Evolutionary conservation across 1,284 basidiomycete species (phyloP).

Genomic region (Leccinum fallax): DNA sequence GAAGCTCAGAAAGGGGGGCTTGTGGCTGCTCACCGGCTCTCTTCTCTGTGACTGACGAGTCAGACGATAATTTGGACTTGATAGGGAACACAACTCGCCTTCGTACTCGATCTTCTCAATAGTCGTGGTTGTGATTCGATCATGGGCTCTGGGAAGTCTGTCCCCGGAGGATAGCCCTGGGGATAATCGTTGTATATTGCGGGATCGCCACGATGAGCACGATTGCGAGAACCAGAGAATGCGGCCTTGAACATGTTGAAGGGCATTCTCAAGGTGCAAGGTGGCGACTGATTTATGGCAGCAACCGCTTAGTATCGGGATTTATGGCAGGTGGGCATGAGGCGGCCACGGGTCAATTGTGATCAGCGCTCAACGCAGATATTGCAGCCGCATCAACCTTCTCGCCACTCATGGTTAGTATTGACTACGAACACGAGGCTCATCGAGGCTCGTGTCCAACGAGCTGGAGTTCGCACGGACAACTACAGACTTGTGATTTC

Average conservation of each 20-base stretch:
- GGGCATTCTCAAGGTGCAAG: slow-evolving; percentile 35
- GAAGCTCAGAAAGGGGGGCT: slow-evolving; percentile 6
- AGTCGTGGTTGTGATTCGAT: slow-evolving; percentile 26
- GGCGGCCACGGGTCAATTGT: slow-evolving; percentile 17
- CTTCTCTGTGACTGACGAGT: slow-evolving; percentile 29
- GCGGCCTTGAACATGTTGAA: slow-evolving; percentile 42
- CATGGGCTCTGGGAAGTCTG: slow-evolving; percentile 27
- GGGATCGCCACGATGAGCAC: slow-evolving; percentile 30
- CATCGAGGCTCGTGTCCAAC: background rate
- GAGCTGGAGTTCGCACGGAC: background rate
- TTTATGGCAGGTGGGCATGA: slow-evolving; percentile 36
- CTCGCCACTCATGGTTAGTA: background rate
- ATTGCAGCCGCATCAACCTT: background rate
- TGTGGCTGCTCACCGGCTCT: slow-evolving; percentile 32
- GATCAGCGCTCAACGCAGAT: background rate
- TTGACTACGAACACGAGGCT: background rate
- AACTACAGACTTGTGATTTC: background rate
- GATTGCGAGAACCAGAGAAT: slow-evolving; percentile 39
- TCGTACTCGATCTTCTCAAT: slow-evolving; percentile 33
- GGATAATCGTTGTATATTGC: slow-evolving; percentile 32
- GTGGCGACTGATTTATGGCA: slow-evolving; percentile 18
- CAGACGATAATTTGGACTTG: slow-evolving; percentile 8
- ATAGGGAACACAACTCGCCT: slow-evolving; percentile 22
- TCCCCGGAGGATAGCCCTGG: slow-evolving; percentile 34
- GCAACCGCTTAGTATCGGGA: slow-evolving; percentile 17